Conservation (phyloP, 2,329 filamentous ascomycete genomes). For the Curvularia sp. region DNA sequence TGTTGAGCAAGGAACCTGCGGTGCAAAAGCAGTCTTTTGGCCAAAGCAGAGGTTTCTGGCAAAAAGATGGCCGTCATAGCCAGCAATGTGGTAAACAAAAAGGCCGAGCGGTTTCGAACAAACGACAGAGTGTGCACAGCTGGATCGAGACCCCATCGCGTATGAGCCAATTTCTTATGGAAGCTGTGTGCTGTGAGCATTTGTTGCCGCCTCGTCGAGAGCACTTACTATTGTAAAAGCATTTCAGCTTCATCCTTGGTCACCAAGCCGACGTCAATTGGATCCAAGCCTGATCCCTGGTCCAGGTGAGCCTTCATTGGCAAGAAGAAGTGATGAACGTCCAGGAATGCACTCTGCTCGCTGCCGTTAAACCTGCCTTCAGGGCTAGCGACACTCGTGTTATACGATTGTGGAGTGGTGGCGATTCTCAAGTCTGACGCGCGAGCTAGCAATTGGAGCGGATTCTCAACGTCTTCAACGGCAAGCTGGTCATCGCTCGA, state of each 20-base stretch:
- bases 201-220: not conserved
- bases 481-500: conserved; percentile 58
- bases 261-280: conserved; percentile 73
- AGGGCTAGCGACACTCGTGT: conserved; percentile 38
- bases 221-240: conserved; percentile 69
- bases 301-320: conserved; percentile 70
- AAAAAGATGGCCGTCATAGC: conserved; percentile 73
- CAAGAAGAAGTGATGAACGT: conserved; percentile 71
- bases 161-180: conserved; percentile 73
- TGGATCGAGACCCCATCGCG: conserved; percentile 76
- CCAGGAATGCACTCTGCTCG: conserved; percentile 53
- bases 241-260: conserved; percentile 69
- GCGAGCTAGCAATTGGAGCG: conserved; percentile 73
- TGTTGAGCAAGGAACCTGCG: conserved; percentile 68
- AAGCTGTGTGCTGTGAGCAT: conserved; percentile 58
- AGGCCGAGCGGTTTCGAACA: conserved; percentile 71
- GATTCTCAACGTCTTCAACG: conserved; percentile 77
- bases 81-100: conserved; percentile 75
- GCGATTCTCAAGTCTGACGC: conserved; percentile 73
- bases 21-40: conserved; percentile 70
- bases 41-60: conserved; percentile 68
- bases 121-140: conserved; percentile 70
- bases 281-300: conserved; percentile 69
- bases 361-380: conserved; percentile 37
- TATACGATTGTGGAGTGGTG: conserved; percentile 47